A percentile compares a stretch with the other conserved stretches of the same genome.
phyloP scores from a whole-genome alignment of 164 flowering plant genomes.

The Dillenia turbinata region DNA sequence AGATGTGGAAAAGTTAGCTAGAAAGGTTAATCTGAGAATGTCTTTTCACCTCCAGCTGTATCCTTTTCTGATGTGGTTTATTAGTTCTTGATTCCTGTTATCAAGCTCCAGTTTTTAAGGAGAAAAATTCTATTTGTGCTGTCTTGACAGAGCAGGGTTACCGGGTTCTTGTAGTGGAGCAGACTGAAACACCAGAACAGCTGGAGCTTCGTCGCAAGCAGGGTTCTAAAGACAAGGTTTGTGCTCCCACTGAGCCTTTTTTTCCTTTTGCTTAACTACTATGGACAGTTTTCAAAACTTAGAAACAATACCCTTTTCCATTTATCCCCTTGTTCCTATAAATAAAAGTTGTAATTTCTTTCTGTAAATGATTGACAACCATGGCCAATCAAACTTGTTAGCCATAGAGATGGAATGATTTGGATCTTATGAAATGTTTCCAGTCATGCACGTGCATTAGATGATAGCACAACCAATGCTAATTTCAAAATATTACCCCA shows the following conservation, averaged over 20 bases:
- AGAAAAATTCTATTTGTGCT: conserved; percentile 12
- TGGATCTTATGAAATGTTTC: too few relatives aligned
- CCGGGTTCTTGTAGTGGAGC: conserved; percentile 93
- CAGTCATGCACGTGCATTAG: too few relatives aligned
- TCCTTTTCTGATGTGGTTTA: neutral
- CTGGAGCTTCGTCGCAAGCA: conserved; percentile 77
- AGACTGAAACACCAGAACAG: conserved; percentile 97
- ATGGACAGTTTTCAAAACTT: too few relatives aligned
- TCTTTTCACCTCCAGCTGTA: neutral
- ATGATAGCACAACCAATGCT: too few relatives aligned
- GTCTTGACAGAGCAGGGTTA: conserved; percentile 67
- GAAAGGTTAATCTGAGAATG: conserved; percentile 49
- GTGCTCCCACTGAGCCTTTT: neutral
- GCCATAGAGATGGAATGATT: too few relatives aligned
- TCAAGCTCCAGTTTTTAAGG: neutral
- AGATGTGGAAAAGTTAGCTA: conserved; percentile 87
- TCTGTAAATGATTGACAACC: too few relatives aligned
- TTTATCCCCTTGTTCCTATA: too few relatives aligned
- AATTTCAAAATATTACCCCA: too few relatives aligned
- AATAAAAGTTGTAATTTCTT: too few relatives aligned
- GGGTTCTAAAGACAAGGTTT: conserved; percentile 91
- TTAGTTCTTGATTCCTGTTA: neutral
- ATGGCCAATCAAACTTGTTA: too few relatives aligned
- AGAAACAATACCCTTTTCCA: too few relatives aligned
- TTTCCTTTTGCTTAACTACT: too few relatives aligned